Evolutionary conservation across 2,329 filamentous ascomycete genomes (phyloP), one percentile per base, ranked within the genome.

Genomic region (Orbilia quercus): DNA sequence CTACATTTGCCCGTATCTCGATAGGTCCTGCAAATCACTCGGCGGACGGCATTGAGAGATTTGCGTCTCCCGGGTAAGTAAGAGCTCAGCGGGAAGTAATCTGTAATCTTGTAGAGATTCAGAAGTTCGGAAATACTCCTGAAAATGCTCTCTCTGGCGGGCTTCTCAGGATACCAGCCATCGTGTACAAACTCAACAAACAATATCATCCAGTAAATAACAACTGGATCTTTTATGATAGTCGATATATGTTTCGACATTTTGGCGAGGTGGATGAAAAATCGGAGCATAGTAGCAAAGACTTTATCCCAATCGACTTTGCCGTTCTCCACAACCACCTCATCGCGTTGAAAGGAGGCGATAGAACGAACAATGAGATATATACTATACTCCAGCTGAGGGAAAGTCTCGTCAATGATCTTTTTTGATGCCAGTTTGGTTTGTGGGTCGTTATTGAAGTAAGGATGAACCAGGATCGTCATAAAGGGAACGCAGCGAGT

Each of bases 401-500:
- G 25, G 31, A 72, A 53, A 1, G 51, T 14, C 5, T 28, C 16
- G n/a, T 72, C 42, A 1, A 65, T 2, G 1, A 72, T 42, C n/a
- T 59, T 47, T 7, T 42, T 47, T 12, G 54, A 42, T 1, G 47
- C 45, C 1, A 7, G 22, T 28, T 42, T 14, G 4, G 55, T 47
- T 1, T 28, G 18, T 1, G 14, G n/a, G 36, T 72, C 50, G 3
- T 4, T 14, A 1, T 38, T 18, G 31, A 55, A 59, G 28, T 47
- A 64, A 7, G 22, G 4, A 23, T 72, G 67, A 2, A 45, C 47
- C 9, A 72, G 28, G 16, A 72, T 31, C 40, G 40, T 53, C 38
- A 53, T 58, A 2, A 72, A 25, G 22, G 59, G 67, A 12, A 72
- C 34, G 28, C 60, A 72, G 12, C 67, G 38, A 1, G 67, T 64